Evolutionary conservation across 1,284 basidiomycete genomes (phyloP).

Genomic region (Takashimella koratensis): DNA sequence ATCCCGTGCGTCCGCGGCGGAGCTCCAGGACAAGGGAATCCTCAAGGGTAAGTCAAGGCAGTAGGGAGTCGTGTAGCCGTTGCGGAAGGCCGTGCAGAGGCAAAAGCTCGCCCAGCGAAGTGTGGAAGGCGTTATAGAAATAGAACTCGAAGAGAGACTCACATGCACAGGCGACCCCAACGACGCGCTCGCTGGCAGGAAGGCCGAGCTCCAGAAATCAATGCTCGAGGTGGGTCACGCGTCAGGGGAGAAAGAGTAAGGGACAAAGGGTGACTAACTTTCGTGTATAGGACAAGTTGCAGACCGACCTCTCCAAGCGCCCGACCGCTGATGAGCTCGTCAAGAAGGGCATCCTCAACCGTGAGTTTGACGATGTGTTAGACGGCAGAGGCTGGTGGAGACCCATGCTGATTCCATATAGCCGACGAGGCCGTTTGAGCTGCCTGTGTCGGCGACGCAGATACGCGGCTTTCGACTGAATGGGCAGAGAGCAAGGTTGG

Average conservation of each 20-base stretch:
- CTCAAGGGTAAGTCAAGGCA: conserved; percentile 61
- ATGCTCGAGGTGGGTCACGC: conserved; percentile 60
- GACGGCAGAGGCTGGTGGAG: too few species aligned
- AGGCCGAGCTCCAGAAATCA: conserved; percentile 61
- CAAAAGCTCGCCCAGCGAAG: too few species aligned
- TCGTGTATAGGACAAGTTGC: conserved; percentile 60
- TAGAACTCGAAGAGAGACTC: not conserved
- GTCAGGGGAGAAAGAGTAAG: too few species aligned
- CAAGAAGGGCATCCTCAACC: conserved; percentile 64
- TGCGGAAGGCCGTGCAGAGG: conserved; percentile 1
- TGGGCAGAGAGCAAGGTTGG: too few species aligned
- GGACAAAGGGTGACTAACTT: too few species aligned
- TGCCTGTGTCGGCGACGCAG: too few species aligned
- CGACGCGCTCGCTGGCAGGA: conserved; percentile 66
- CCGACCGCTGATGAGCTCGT: conserved; percentile 67
- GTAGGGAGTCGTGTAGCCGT: too few species aligned
- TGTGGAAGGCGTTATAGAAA: not conserved
- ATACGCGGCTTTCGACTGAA: too few species aligned
- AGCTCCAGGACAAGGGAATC: conserved; percentile 69
- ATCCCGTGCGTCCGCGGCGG: conserved; percentile 59
- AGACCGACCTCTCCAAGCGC: conserved; percentile 61
- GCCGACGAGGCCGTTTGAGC: not conserved
- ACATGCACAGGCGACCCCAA: conserved; percentile 48
- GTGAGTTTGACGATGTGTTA: conserved; percentile 53
- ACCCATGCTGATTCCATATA: too few species aligned